Evolutionary conservation across 257 asterid genomes (phyloP).

Genomic region (Knoxia roxburghii): DNA sequence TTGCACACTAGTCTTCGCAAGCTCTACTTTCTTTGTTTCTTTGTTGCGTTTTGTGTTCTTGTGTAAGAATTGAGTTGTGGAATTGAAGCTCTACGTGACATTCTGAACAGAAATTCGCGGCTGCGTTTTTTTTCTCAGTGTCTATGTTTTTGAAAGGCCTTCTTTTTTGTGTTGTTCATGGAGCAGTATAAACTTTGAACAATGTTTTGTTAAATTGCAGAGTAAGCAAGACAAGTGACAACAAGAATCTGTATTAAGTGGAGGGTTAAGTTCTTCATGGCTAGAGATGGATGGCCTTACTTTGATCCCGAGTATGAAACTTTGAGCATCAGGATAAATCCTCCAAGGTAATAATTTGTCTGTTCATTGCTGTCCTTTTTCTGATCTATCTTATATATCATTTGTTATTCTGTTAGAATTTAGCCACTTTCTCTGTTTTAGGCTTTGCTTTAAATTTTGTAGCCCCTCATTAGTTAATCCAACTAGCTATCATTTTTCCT

Average conservation of each 20-base stretch:
- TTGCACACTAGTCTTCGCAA: neutral
- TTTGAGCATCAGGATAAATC: conserved; percentile 88
- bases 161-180: neutral
- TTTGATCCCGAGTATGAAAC: conserved; percentile 99
- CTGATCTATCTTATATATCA: neutral
- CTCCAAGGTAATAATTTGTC: conserved; percentile 70
- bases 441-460: neutral
- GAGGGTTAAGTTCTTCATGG: conserved; percentile 35
- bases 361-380: neutral
- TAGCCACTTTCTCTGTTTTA: neutral
- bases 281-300: conserved; percentile 69
- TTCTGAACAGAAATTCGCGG: neutral
- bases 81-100: neutral
- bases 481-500: neutral
- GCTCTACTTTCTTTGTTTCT: neutral
- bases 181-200: neutral
- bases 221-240: conserved; percentile 11
- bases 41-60: neutral
- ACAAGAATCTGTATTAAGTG: conserved; percentile 5
- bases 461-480: neutral
- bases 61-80: neutral
- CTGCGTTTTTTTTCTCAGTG: neutral
- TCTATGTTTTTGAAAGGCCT: neutral
- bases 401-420: neutral
- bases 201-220: conserved; percentile 26